These are phyloP conservation scores for Malassezia cuniculi DNA, from an alignment of 1,284 basidiomycete genomes.

Conservation along the genomic window DNA sequence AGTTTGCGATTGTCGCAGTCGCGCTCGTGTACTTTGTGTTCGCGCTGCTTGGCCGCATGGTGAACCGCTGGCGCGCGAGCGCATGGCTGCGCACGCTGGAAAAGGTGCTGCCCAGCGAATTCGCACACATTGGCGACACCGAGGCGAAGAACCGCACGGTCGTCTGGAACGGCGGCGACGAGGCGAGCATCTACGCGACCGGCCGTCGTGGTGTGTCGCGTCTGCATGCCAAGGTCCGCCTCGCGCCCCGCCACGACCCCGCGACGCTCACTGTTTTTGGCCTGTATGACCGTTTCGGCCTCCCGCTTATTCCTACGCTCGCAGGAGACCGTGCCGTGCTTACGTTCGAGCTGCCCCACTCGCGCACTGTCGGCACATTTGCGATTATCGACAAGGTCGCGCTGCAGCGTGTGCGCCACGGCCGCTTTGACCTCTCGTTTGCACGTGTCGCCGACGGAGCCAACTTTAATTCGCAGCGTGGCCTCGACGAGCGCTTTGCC, in stretches of 20 bases:
- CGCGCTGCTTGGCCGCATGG: conserved; percentile 1
- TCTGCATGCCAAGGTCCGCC: conserved; percentile 26
- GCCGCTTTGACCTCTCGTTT: conserved; percentile 38
- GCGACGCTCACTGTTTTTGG: conserved; percentile 14
- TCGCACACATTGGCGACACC: conserved; percentile 18
- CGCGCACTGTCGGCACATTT: conserved; percentile 28
- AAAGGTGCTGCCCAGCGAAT: conserved; percentile 8
- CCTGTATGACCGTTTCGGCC: conserved; percentile 23
- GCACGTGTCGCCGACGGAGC: conserved; percentile 30
- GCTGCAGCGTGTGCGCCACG: conserved; percentile 22
- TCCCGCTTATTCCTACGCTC: conserved; percentile 18
- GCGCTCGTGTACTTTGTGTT: conserved; percentile 4
- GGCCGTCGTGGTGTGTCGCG: conserved; percentile 33
- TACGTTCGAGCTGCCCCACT: conserved; percentile 26
- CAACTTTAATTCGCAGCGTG: conserved; percentile 20
- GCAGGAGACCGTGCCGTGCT: conserved; percentile 26
- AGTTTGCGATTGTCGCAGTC: conserved; percentile 1
- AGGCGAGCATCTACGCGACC: conserved; percentile 36
- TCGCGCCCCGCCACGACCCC: conserved; percentile 33
- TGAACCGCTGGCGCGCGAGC: conserved; percentile 2
- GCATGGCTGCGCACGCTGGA: not conserved
- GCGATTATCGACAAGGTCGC: conserved; percentile 34
- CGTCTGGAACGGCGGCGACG: conserved; percentile 37
- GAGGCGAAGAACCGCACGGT: conserved; percentile 15
- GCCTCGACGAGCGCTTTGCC: conserved; percentile 29